Conservation (phyloP, 768 basidiomycete species). For the Pisolithus microcarpus region DNA sequence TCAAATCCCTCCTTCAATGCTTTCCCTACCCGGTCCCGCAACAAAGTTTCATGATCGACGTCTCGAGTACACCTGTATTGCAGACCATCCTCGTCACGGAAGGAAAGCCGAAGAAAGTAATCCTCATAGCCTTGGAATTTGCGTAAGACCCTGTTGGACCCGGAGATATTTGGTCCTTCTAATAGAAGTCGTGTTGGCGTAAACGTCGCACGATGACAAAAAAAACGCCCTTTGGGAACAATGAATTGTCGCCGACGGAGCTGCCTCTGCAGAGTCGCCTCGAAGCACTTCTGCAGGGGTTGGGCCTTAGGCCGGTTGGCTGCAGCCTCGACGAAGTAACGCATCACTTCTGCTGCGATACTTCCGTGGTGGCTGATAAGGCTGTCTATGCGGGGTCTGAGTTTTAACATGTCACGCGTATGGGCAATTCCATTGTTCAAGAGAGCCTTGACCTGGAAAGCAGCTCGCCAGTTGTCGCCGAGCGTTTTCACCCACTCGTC, state of each 20-base stretch:
- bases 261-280: constrained; percentile 25
- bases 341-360: constrained; percentile 43
- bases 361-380: constrained; percentile 31
- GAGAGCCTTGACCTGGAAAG: constrained; percentile 25
- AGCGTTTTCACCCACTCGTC: background rate
- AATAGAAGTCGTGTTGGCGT: constrained; percentile 52
- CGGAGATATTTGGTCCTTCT: too few species aligned
- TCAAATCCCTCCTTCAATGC: too few species aligned
- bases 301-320: constrained; percentile 38
- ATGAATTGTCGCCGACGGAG: constrained; percentile 10
- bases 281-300: constrained; percentile 39
- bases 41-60: too few species aligned
- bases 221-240: constrained; percentile 38
- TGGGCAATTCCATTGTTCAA: constrained; percentile 57
- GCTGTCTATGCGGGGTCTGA: constrained; percentile 38
- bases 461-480: constrained; percentile 37
- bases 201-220: constrained; percentile 70
- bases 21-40: too few species aligned
- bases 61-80: too few species aligned
- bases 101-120: too few species aligned
- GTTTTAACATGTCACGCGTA: constrained; percentile 45
- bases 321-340: constrained; percentile 46
- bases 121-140: too few species aligned
- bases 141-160: too few species aligned
- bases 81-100: too few species aligned